Percentiles rank a stretch among this genome's conserved stretches.
These are phyloP conservation scores for Chaetomium cochliodes DNA, from an alignment of 495 filamentous ascomycete genomes.

Conservation along the genomic window DNA sequence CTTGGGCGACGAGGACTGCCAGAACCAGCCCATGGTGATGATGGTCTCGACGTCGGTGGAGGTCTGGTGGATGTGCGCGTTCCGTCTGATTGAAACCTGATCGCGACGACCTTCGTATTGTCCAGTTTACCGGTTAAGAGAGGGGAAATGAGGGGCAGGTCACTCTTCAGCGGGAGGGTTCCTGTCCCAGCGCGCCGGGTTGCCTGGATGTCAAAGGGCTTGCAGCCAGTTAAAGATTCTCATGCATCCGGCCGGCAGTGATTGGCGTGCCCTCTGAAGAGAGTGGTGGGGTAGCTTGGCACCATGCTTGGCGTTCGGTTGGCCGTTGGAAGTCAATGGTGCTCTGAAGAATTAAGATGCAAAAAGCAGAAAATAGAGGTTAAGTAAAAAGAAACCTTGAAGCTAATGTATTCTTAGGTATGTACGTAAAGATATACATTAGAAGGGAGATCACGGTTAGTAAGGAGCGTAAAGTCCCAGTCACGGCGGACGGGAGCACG, in stretches of 20 bases:
- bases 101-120: background rate
- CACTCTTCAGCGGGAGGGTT: background rate
- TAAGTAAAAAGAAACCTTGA: no score
- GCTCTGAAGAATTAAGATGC: background rate
- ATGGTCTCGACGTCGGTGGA: background rate
- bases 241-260: background rate
- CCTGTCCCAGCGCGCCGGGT: background rate
- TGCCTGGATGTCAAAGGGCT: background rate
- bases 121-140: background rate
- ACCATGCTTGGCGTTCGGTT: background rate
- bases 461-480: no score
- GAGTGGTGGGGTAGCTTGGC: background rate
- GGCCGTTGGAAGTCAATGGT: background rate
- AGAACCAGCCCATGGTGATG: constrained; percentile 55
- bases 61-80: background rate
- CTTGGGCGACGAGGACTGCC: constrained; percentile 34
- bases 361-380: background rate
- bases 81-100: background rate
- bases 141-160: constrained; percentile 16
- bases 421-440: no score
- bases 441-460: no score
- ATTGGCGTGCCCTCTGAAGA: background rate
- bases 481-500: no score
- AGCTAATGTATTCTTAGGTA: no score
- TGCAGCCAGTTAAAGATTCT: constrained; percentile 9